Evolutionary conservation across 208 protist genomes (phyloP).

Genomic region (Vickermania ingenoplastis): DNA sequence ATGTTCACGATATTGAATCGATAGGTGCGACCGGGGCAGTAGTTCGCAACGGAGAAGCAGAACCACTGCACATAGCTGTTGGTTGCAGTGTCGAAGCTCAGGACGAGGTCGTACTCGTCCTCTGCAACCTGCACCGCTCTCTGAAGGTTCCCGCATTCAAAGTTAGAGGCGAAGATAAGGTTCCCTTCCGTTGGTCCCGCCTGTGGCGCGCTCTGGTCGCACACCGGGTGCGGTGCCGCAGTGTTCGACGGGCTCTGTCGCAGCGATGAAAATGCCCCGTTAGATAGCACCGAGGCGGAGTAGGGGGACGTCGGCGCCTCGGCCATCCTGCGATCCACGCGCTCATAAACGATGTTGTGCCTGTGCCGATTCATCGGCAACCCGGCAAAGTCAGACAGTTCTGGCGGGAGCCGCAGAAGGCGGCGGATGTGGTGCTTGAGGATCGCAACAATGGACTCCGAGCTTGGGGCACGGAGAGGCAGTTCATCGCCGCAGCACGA

Average conservation of each 20-base stretch:
- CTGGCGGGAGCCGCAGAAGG: constrained; percentile 18
- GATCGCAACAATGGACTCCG: constrained; percentile 26
- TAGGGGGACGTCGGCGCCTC: constrained; percentile 4
- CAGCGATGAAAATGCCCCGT: constrained; percentile 6
- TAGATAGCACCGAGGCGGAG: not conserved
- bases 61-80: constrained; percentile 96
- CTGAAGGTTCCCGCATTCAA: constrained; percentile 93
- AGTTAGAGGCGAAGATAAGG: constrained; percentile 88
- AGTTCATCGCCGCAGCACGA: not conserved
- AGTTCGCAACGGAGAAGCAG: constrained; percentile 84
- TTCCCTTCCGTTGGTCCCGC: not conserved
- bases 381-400: constrained; percentile 24
- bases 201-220: not conserved
- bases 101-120: constrained; percentile 92
- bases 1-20: constrained; percentile 97
- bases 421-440: constrained; percentile 55
- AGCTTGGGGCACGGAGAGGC: constrained; percentile 13
- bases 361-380: constrained; percentile 8
- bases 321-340: not conserved
- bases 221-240: not conserved
- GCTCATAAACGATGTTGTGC: constrained; percentile 20
- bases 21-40: constrained; percentile 59
- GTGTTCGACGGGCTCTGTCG: not conserved
- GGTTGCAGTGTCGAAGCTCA: constrained; percentile 91
- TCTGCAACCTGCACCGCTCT: constrained; percentile 76